Conservation (phyloP, 768 basidiomycete species). For the Phallus indusiatus region DNA sequence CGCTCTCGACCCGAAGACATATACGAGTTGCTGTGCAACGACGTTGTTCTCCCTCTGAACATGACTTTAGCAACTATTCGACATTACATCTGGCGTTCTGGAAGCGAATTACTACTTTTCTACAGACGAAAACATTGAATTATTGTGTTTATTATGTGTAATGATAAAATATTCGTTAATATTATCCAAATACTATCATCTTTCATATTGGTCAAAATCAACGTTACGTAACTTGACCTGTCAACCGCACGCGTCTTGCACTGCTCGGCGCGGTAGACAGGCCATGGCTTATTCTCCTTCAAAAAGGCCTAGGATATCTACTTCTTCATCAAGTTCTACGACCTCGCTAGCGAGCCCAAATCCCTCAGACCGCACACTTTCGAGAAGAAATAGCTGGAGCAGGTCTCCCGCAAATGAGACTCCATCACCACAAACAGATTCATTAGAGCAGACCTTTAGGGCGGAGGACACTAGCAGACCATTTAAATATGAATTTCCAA, state of each 20-base stretch:
- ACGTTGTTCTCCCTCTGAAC: slow-evolving; percentile 67
- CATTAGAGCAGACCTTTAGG: neutral
- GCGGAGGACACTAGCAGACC: neutral
- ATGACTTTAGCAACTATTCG: slow-evolving; percentile 89
- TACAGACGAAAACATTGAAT: slow-evolving; percentile 42
- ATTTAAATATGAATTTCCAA: slow-evolving; percentile 8
- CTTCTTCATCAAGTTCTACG: slow-evolving; percentile 3
- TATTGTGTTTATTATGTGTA: neutral
- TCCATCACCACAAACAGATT: neutral
- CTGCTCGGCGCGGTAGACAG: neutral
- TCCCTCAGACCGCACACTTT: slow-evolving; percentile 1
- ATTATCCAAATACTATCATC: neutral
- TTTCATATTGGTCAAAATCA: neutral
- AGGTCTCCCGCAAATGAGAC: neutral
- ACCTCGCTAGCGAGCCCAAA: neutral
- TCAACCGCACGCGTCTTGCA: neutral
- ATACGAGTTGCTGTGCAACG: slow-evolving; percentile 86
- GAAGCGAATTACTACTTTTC: slow-evolving; percentile 63
- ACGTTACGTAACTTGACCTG: neutral
- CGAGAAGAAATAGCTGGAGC: slow-evolving; percentile 8
- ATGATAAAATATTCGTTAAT: neutral
- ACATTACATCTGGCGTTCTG: slow-evolving; percentile 81
- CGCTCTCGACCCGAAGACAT: slow-evolving; percentile 46
- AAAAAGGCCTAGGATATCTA: slow-evolving; percentile 1
- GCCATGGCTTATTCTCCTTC: slow-evolving; percentile 9